These are phyloP conservation scores for Zasmidium citrigriseum DNA, from an alignment of 2,329 filamentous ascomycete species.

Conservation along the genomic window DNA sequence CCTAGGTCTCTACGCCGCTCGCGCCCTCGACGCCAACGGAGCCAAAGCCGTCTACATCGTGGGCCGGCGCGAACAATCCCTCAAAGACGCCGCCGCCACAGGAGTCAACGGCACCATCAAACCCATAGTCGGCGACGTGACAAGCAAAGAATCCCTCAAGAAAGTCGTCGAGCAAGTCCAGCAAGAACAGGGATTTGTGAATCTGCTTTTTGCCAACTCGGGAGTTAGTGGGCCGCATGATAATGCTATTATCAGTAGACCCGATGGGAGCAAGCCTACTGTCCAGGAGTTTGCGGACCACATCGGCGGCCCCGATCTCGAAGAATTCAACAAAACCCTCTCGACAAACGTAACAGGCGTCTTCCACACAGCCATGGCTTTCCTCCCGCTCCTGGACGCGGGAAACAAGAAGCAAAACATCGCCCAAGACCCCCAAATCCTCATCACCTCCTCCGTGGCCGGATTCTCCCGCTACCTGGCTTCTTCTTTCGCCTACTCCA, in stretches of 20 bases:
- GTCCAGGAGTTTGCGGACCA: constrained; percentile 22
- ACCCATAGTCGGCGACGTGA: constrained; percentile 48
- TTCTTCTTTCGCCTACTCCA: constrained; percentile 46
- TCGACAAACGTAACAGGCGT: constrained; percentile 42
- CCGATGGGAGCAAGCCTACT: constrained; percentile 16
- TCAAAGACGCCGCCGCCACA: constrained; percentile 47
- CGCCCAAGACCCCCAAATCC: constrained; percentile 43
- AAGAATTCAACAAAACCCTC: constrained; percentile 37
- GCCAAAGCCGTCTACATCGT: constrained; percentile 57
- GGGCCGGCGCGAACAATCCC: constrained; percentile 49
- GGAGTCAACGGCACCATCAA: constrained; percentile 42
- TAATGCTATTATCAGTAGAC: constrained; percentile 9
- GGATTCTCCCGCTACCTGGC: constrained; percentile 40
- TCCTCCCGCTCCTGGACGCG: constrained; percentile 43
- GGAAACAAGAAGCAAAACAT: constrained; percentile 44
- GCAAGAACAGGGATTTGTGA: constrained; percentile 38
- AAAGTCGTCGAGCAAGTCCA: constrained; percentile 41
- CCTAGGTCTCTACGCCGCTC: constrained; percentile 49
- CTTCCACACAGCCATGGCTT: constrained; percentile 43
- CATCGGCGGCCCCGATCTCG: constrained; percentile 26
- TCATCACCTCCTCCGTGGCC: constrained; percentile 51
- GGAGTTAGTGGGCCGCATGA: constrained; percentile 31
- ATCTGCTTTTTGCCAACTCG: constrained; percentile 39
- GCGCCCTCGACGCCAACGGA: constrained; percentile 47
- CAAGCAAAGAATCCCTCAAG: constrained; percentile 43